Base-by-base conservation (phyloP, 129 eudicot genomes). In the Pulicaria dysenterica region DNA sequence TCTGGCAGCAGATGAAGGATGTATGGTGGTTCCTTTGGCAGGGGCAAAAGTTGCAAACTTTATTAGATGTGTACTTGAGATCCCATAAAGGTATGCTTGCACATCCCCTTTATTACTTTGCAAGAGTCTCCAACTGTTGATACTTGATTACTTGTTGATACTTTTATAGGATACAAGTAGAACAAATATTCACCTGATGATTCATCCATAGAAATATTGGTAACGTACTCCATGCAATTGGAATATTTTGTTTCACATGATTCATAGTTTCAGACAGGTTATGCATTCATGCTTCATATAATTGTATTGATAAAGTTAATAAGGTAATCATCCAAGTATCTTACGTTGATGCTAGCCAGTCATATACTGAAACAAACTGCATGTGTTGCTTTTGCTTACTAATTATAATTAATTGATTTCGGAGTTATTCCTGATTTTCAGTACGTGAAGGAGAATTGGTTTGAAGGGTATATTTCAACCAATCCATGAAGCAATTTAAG, bases 61-160 rank as follows among this genome's bases (percentile, higher is more conserved):
- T 4, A 54, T 53, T 36, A 68, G 61, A 38, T 68, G 61, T 50
- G 37, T 51, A 69, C 61, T 14, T 51, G 73, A 69, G 62, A 39
- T 50, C 42, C 41, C 51, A 16, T 19, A 19, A 69, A 53, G 74
- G 50, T 54, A 70, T 70, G 53, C 19, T 54, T 41, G 42, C 56
- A 55, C 51, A 44, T 57, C 50, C 41, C 64, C 40, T n/a, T 40
- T 70, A 40, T 66, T 69, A 69, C 62, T 38, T 11, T 7, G 38
- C 16, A 16, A 2, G 44, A 69, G n/a, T 51, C 19, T 51, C 19
- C 6, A 70, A 43, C 15, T 36, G 15, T 8, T 8, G 36, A 40
- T 0, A 14, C 8, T 49, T 31, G 61, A 49, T 45, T 50, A 9
- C 14, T 10, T 6, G 70, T 19, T 16, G 38, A 63, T 16, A 64